Evolutionary conservation across 2,329 filamentous ascomycete species (phyloP), one percentile per base, ranked within the genome.

Genomic region (Diaporthe sp.): DNA sequence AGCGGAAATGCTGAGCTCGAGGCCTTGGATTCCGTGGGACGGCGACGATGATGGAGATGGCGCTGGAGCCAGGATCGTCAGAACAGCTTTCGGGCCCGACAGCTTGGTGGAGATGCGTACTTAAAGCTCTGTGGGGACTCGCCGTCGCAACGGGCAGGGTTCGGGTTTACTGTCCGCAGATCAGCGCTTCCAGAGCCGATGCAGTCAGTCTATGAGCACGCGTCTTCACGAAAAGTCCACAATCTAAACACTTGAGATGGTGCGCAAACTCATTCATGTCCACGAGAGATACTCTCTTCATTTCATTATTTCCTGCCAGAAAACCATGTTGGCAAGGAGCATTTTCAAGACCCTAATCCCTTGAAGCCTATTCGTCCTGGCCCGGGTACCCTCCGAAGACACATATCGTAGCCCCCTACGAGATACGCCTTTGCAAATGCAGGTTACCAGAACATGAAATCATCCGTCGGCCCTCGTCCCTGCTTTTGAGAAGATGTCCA

Each of bases 371-470:
- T 51, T 42, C 56, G 56, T 71, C 56, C 56, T 50, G 37, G 44
- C 35, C 70, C 17, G 42, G 70, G 32, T 17, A 63, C 35, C 59
- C 25, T 71, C 59, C 50, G 42, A 63, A 61, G 70, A 55, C 70
- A 55, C 56, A 39, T 47, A 25, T 71, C 44, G 55, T 55, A 42
- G 44, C 70, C 56, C 37, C 44, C 56, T 50, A 71, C 70, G 50
- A 71, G 70, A 71, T 63, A 71, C 44, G 70, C 70, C 70, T 71
- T 51, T 55, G 59, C 70, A 53, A 61, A 63, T 63, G 56, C 44
- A 50, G 44, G 44, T 39, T 71, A 61, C 56, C 69, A 51, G 44
- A 71, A 53, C 44, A 61, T 63, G 69, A 63, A 59, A 37, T 51
- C 56, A 44, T 53, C 59, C 56, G n/a, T 55, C 37, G 47, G 70